Conservation (phyloP, 257 asterid species). For the Buddleja alternifolia region DNA sequence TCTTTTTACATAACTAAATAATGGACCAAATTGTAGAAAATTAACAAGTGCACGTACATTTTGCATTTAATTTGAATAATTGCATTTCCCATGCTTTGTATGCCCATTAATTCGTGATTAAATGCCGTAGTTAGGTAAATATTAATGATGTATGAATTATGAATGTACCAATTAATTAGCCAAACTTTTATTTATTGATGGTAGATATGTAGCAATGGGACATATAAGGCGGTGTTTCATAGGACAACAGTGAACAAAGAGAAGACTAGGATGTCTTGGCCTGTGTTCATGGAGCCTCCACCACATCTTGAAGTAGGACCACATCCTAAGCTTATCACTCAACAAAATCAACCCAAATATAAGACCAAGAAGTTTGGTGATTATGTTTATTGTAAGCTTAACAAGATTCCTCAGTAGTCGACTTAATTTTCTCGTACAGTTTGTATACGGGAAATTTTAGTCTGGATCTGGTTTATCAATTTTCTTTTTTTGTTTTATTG, state of each 20-base stretch:
- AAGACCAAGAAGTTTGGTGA: slow-evolving; percentile 62
- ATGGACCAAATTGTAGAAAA: too few species aligned
- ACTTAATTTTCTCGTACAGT: not conserved
- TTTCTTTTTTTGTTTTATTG: not conserved
- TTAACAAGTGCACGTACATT: too few species aligned
- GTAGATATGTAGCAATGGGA: slow-evolving; percentile 64
- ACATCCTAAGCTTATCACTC: slow-evolving; percentile 37
- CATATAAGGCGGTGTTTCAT: slow-evolving; percentile 60
- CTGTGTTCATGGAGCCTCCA: slow-evolving; percentile 70
- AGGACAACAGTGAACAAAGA: slow-evolving; percentile 60
- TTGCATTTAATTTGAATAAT: too few species aligned
- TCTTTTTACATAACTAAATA: not conserved
- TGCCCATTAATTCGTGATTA: not conserved
- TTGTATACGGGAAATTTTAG: too few species aligned
- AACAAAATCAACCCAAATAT: slow-evolving; percentile 48
- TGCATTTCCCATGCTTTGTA: too few species aligned
- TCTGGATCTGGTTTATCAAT: too few species aligned
- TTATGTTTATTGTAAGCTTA: slow-evolving; percentile 63
- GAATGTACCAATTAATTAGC: not conserved
- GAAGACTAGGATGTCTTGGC: slow-evolving; percentile 73
- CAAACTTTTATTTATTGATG: not conserved
- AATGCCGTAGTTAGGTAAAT: not conserved
- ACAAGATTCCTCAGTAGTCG: slow-evolving; percentile 55
- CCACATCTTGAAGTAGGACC: slow-evolving; percentile 56
- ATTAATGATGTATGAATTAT: not conserved